phyloP scores from a whole-genome alignment of 495 filamentous ascomycete genomes.

The Cercophora newfieldiana region DNA sequence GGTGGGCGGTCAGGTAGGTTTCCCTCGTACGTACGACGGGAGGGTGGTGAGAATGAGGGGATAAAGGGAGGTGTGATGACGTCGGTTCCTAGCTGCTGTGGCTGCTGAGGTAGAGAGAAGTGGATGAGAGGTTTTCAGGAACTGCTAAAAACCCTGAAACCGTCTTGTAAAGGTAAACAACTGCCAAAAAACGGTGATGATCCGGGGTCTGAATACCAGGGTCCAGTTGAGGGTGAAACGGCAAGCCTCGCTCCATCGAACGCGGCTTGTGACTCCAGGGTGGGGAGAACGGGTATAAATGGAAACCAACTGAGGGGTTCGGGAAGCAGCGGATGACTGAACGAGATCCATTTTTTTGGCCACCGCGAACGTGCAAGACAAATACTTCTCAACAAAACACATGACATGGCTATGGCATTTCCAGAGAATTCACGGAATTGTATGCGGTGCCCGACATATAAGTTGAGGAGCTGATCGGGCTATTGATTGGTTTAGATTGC shows the following conservation, averaged over 20 bases:
- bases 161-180: neutral
- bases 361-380: neutral
- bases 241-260: neutral
- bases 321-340: neutral
- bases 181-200: neutral
- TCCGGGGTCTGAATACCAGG: neutral
- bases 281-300: neutral
- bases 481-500: neutral
- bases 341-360: neutral
- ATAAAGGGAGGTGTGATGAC: neutral
- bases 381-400: neutral
- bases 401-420: neutral
- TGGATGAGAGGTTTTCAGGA: neutral
- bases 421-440: neutral
- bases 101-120: too few relatives aligned
- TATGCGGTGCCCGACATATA: neutral
- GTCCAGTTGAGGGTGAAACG: neutral
- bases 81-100: neutral
- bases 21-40: neutral
- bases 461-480: neutral
- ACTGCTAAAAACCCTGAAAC: neutral
- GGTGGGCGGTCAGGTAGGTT: neutral
- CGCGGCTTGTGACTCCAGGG: neutral
- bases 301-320: conserved; percentile 6
- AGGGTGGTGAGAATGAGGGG: neutral